phyloP scores from a whole-genome alignment of 306 rosid genomes.

The Phaseolus lunatus region DNA sequence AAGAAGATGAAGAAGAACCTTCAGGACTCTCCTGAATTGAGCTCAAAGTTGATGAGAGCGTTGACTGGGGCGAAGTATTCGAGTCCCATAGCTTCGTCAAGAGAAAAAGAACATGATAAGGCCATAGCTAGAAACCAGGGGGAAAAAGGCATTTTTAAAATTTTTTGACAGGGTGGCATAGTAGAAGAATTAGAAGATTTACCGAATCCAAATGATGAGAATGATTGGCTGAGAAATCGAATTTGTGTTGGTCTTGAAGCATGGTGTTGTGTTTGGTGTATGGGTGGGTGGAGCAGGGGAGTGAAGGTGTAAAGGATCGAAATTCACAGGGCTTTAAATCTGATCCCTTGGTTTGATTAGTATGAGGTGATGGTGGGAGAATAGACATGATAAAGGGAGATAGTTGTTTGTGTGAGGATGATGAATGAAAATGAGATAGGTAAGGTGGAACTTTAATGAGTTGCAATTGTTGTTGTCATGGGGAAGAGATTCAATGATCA shows the following conservation, averaged over 20 bases:
- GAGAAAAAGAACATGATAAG: slow-evolving; percentile 1
- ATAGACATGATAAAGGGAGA: slow-evolving; percentile 28
- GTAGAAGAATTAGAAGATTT: neutral
- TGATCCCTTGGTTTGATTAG: neutral
- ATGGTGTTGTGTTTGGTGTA: slow-evolving; percentile 34
- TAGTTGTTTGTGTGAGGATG: neutral
- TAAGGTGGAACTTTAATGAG: slow-evolving; percentile 33
- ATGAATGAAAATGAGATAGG: slow-evolving; percentile 19
- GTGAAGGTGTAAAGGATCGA: slow-evolving; percentile 24
- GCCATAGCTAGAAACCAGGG: no score
- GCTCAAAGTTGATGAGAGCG: slow-evolving; percentile 58
- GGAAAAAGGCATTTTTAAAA: neutral
- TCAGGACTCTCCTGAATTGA: slow-evolving; percentile 59
- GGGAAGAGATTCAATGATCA: slow-evolving; percentile 9
- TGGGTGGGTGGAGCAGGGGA: neutral
- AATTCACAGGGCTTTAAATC: slow-evolving; percentile 1
- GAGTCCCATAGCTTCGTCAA: slow-evolving; percentile 55
- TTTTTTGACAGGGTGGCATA: neutral
- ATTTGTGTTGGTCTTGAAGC: slow-evolving; percentile 54
- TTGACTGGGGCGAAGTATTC: slow-evolving; percentile 55
- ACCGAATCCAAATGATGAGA: slow-evolving; percentile 56
- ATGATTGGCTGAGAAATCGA: slow-evolving; percentile 16
- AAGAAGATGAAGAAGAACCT: slow-evolving; percentile 46
- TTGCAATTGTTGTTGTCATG: slow-evolving; percentile 9
- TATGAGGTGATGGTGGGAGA: slow-evolving; percentile 14